Evolutionary conservation across 345 rosid species (phyloP).

Genomic region (Linum trigynum): DNA sequence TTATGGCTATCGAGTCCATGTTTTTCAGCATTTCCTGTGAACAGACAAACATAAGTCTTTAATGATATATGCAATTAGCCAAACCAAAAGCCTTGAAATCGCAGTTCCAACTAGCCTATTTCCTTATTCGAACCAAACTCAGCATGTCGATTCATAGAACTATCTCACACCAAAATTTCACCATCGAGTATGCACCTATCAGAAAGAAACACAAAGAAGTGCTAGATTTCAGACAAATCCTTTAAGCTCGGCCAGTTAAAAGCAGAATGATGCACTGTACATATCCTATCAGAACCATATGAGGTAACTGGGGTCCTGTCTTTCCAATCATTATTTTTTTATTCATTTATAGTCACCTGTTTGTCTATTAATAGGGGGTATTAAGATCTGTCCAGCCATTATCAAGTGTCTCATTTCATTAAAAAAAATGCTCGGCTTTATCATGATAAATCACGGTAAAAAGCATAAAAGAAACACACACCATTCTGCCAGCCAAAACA

Average conservation of each 20-base stretch:
- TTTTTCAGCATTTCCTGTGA: slow-evolving; percentile 82
- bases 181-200: slow-evolving; percentile 95
- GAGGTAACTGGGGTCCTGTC: not conserved
- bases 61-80: slow-evolving; percentile 3
- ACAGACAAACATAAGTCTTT: not conserved
- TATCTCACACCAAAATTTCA: slow-evolving; percentile 96
- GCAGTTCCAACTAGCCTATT: slow-evolving; percentile 49
- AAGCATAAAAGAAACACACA: not conserved
- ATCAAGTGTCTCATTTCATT: not conserved
- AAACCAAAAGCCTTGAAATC: slow-evolving; percentile 1
- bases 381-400: not conserved
- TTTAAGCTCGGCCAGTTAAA: not conserved
- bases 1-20: slow-evolving; percentile 78
- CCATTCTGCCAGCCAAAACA: slow-evolving; percentile 65
- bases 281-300: not conserved
- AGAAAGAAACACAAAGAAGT: not conserved
- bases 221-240: not conserved
- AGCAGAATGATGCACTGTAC: not conserved
- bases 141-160: slow-evolving; percentile 70
- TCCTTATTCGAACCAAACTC: slow-evolving; percentile 98
- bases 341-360: no score
- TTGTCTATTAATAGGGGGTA: no score
- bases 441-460: not conserved
- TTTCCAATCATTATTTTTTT: no score
- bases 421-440: not conserved